Percentiles rank a stretch among this genome's conserved stretches.
Conservation (phyloP, 2,329 filamentous ascomycete genomes). For the Clarireedia sp. region DNA sequence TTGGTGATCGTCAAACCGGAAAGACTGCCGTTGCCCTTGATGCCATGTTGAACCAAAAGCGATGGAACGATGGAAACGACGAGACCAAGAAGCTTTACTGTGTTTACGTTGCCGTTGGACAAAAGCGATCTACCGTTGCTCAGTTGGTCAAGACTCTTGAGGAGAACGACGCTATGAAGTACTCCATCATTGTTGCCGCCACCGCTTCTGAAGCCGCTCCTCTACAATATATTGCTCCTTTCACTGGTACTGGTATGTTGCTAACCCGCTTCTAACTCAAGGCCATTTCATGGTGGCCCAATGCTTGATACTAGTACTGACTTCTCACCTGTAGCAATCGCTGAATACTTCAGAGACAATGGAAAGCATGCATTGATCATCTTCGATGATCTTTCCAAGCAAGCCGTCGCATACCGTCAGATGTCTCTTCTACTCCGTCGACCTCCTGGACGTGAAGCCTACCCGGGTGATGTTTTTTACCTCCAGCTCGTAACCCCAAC, state of each 20-base stretch:
- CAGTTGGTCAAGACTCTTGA: slow-evolving; percentile 99
- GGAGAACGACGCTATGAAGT: slow-evolving; percentile 99
- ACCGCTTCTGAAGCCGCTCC: slow-evolving; percentile 96
- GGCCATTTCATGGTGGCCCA: background rate
- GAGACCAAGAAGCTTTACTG: slow-evolving; percentile 99
- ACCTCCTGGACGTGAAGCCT: slow-evolving; percentile 97
- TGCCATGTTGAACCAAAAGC: slow-evolving; percentile 98
- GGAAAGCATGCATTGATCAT: slow-evolving; percentile 86
- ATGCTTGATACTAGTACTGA: background rate
- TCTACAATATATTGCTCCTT: slow-evolving; percentile 88
- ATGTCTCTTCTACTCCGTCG: slow-evolving; percentile 98
- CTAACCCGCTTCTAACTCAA: background rate
- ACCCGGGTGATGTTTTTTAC: slow-evolving; percentile 99
- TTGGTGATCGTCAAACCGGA: slow-evolving; percentile 99
- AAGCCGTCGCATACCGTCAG: slow-evolving; percentile 95
- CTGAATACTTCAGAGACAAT: slow-evolving; percentile 71
- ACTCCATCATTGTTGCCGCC: slow-evolving; percentile 79
- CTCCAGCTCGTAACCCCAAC: slow-evolving; percentile 51
- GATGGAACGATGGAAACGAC: slow-evolving; percentile 83
- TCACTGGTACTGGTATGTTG: slow-evolving; percentile 56
- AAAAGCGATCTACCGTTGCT: slow-evolving; percentile 98
- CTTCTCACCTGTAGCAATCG: slow-evolving; percentile 26
- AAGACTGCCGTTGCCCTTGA: slow-evolving; percentile 99
- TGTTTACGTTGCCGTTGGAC: slow-evolving; percentile 96
- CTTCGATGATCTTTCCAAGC: slow-evolving; percentile 95